A percentile compares a stretch with the other conserved stretches of the same genome.
Conservation (phyloP, 1,284 basidiomycete genomes). For the Jaminaea rosea region DNA sequence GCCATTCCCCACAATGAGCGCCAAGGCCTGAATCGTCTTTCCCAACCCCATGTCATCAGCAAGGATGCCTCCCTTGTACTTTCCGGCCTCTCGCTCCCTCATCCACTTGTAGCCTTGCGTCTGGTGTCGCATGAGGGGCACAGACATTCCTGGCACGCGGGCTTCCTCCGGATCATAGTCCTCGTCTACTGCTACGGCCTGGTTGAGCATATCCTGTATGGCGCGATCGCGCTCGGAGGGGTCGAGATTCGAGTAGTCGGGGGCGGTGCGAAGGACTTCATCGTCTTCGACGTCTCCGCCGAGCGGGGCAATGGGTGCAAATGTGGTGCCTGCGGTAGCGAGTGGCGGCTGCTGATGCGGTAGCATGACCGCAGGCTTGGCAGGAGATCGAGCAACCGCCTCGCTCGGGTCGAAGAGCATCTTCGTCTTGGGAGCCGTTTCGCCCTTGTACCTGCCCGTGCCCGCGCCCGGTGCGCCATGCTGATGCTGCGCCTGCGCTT, state of each 20-base stretch:
- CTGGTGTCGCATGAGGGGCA: slow-evolving; percentile 73
- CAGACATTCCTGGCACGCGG: slow-evolving; percentile 50
- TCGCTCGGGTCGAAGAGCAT: background rate
- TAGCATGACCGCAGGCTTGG: background rate
- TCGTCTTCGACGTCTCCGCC: too few relatives aligned
- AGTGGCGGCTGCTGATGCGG: background rate
- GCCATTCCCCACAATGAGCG: slow-evolving; percentile 58
- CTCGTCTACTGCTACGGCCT: background rate
- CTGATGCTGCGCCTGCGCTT: too few relatives aligned
- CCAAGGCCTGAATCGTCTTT: slow-evolving; percentile 48
- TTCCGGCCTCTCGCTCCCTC: slow-evolving; percentile 67
- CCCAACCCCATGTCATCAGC: slow-evolving; percentile 74
- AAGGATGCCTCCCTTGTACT: slow-evolving; percentile 73
- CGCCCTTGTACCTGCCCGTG: background rate
- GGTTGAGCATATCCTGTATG: background rate
- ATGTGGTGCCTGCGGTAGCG: background rate
- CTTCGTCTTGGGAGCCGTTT: background rate
- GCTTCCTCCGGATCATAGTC: slow-evolving; percentile 1
- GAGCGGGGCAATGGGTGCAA: background rate
- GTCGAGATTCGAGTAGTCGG: background rate
- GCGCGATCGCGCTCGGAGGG: background rate
- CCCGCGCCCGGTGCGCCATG: too few relatives aligned
- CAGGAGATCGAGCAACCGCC: too few relatives aligned
- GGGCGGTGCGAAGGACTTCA: background rate
- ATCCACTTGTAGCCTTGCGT: slow-evolving; percentile 78